Conservation (phyloP, 257 asterid genomes). For the Solanum neorickii region DNA sequence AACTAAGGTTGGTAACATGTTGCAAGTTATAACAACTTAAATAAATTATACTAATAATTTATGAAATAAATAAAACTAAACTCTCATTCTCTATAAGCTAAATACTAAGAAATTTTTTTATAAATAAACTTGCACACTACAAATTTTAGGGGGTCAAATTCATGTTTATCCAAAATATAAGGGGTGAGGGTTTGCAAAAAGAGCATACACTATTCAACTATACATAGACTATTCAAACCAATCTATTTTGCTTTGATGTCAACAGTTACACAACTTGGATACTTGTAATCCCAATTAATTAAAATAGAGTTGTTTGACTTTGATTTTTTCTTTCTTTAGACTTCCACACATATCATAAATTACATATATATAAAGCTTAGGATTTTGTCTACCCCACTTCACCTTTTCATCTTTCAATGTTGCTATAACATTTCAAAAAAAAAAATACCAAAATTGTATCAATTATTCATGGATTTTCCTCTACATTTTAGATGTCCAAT, state of each 20-base stretch:
- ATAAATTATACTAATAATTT: not conserved
- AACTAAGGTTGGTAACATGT: not conserved
- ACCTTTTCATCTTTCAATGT: not conserved
- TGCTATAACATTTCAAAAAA: not conserved
- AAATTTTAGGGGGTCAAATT: not conserved
- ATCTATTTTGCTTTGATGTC: slow-evolving; percentile 19
- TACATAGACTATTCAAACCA: slow-evolving; percentile 5
- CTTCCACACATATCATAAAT: slow-evolving; percentile 11
- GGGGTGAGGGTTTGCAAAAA: not conserved
- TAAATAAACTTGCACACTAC: not conserved
- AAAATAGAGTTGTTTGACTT: slow-evolving; percentile 25
- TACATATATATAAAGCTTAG: not conserved
- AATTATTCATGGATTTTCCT: slow-evolving; percentile 43
- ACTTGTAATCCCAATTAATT: not conserved
- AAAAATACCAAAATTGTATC: not conserved
- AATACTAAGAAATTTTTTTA: not conserved
- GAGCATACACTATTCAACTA: not conserved
- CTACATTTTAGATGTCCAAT: slow-evolving; percentile 78
- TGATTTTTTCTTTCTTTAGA: slow-evolving; percentile 33
- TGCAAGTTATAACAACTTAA: not conserved
- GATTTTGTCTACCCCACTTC: not conserved
- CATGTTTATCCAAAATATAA: not conserved
- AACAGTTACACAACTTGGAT: slow-evolving; percentile 18
- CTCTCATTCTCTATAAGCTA: not conserved
- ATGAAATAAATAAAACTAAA: not conserved